Conservation (phyloP, 1,284 basidiomycete species). For the Leccinum griseonigrum region DNA sequence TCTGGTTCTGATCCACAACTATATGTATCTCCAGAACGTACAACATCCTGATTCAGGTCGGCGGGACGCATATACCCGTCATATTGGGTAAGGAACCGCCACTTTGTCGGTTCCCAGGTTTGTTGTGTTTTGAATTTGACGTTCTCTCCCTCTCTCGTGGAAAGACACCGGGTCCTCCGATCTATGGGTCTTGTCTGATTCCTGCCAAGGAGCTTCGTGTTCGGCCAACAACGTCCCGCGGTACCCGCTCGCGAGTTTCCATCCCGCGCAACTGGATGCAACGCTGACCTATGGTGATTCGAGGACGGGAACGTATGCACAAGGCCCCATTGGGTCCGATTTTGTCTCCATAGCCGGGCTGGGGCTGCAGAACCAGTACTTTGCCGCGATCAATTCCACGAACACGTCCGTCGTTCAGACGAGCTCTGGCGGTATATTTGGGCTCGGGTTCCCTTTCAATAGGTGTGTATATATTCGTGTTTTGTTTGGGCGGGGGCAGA, state of each 20-base stretch:
- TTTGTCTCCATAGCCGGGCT: conserved; percentile 44
- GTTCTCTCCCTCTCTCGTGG: neutral
- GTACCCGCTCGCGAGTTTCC: conserved; percentile 41
- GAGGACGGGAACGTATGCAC: conserved; percentile 49
- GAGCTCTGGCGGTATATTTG: conserved; percentile 50
- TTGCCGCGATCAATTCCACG: conserved; percentile 54
- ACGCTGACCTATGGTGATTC: conserved; percentile 55
- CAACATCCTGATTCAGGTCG: conserved; percentile 44
- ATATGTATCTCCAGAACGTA: conserved; percentile 39
- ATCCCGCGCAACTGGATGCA: conserved; percentile 38
- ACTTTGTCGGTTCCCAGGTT: neutral
- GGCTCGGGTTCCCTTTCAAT: conserved; percentile 56
- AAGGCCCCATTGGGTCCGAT: conserved; percentile 49
- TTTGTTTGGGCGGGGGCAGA: neutral
- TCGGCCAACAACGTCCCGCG: conserved; percentile 32
- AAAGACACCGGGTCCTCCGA: conserved; percentile 58
- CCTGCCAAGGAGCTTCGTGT: conserved; percentile 34
- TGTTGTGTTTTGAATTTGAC: conserved; percentile 6
- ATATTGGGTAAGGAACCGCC: conserved; percentile 40
- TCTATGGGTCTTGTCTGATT: conserved; percentile 53
- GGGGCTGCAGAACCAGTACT: conserved; percentile 41
- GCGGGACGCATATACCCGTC: conserved; percentile 39
- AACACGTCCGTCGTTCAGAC: conserved; percentile 46
- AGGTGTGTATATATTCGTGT: conserved; percentile 35
- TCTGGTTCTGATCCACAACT: conserved; percentile 2